These are phyloP conservation scores for Aschersonia sp. DNA, from an alignment of 2,329 filamentous ascomycete genomes.

Conservation along the genomic window DNA sequence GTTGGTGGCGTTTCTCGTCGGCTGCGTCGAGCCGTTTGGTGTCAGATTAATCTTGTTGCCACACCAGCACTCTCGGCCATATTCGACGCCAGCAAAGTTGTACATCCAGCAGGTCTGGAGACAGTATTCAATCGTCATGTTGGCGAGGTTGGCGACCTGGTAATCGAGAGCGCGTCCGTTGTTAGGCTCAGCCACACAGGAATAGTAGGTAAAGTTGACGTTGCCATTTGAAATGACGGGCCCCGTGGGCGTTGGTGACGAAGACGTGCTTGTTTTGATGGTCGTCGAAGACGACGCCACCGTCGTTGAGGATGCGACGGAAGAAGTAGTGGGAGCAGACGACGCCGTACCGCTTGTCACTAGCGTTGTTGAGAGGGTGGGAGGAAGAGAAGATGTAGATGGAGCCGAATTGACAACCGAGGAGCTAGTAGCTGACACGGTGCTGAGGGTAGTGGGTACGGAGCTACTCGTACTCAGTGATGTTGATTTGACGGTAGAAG, in stretches of 20 bases:
- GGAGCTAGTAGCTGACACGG: neutral
- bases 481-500: neutral
- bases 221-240: slow-evolving; percentile 17
- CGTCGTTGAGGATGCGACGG: slow-evolving; percentile 1
- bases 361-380: no score
- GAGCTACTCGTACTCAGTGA: neutral
- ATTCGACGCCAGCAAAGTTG: slow-evolving; percentile 21
- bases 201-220: slow-evolving; percentile 21
- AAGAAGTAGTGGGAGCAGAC: neutral
- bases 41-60: slow-evolving; percentile 15
- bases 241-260: slow-evolving; percentile 9
- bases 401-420: no score
- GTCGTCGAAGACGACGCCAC: neutral
- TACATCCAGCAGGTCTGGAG: slow-evolving; percentile 18
- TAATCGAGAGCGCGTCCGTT: slow-evolving; percentile 15
- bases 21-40: slow-evolving; percentile 8
- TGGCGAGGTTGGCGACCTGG: slow-evolving; percentile 14
- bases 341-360: slow-evolving; percentile 1
- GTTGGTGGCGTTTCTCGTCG: slow-evolving; percentile 15
- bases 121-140: slow-evolving; percentile 20
- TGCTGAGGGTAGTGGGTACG: neutral
- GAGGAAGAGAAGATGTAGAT: no score
- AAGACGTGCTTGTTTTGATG: slow-evolving; percentile 3
- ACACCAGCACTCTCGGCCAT: slow-evolving; percentile 23
- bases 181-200: slow-evolving; percentile 19